These are phyloP conservation scores for Mycena leptocephala DNA, from an alignment of 768 basidiomycete species.

Conservation along the genomic window DNA sequence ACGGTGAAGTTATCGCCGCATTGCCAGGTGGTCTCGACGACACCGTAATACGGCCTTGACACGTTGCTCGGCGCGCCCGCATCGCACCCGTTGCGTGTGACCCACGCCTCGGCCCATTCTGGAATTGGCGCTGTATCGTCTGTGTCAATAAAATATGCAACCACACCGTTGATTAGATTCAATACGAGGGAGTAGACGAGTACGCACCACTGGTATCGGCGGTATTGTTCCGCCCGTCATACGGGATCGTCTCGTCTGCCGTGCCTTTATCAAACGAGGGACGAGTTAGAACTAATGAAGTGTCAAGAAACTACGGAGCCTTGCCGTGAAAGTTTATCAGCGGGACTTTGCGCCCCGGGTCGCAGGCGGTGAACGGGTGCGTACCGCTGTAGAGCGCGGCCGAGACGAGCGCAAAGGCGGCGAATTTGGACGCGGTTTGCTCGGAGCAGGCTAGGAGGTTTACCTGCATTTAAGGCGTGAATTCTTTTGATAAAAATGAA, in stretches of 20 bases:
- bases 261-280: too few relatives aligned
- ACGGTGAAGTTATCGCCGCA: conserved; percentile 8
- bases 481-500: not conserved
- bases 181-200: too few relatives aligned
- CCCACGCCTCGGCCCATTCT: conserved; percentile 33
- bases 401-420: conserved; percentile 40
- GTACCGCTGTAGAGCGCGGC: conserved; percentile 36
- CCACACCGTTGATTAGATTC: too few relatives aligned
- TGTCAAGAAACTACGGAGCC: too few relatives aligned
- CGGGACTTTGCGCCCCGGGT: conserved; percentile 30
- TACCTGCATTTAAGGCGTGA: not conserved
- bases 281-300: too few relatives aligned
- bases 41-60: conserved; percentile 7
- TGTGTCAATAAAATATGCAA: too few relatives aligned
- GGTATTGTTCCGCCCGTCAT: conserved; percentile 22
- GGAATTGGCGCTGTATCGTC: conserved; percentile 31
- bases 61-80: conserved; percentile 1
- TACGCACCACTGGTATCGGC: not conserved
- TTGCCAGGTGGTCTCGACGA: conserved; percentile 23
- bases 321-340: conserved; percentile 36
- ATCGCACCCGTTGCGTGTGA: conserved; percentile 29
- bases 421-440: conserved; percentile 21
- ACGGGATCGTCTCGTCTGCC: conserved; percentile 34
- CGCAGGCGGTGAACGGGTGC: conserved; percentile 24
- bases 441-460: conserved; percentile 39